Percentiles rank a stretch among this genome's conserved stretches.
These are phyloP conservation scores for Sicyos baderoa DNA, from an alignment of 306 rosid species.

Conservation along the genomic window DNA sequence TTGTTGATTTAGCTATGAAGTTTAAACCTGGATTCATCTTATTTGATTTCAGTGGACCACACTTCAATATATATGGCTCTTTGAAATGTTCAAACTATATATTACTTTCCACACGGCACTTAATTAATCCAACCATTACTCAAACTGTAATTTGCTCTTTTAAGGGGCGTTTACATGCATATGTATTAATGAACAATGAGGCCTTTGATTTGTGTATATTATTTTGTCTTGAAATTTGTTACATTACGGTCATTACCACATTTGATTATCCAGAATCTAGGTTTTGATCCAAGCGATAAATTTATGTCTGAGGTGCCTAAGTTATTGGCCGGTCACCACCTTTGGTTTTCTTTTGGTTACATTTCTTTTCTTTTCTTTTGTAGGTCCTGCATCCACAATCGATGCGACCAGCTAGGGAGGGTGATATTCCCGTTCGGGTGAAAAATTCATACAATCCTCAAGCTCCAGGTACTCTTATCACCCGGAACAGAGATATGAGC, in stretches of 20 bases:
- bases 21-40: not conserved
- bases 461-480: constrained; percentile 91
- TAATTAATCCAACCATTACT: constrained; percentile 1
- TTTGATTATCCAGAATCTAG: constrained; percentile 12
- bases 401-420: constrained; percentile 97
- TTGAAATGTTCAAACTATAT: constrained; percentile 6
- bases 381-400: constrained; percentile 99
- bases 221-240: not conserved
- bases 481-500: constrained; percentile 79
- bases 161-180: not conserved
- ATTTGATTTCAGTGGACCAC: not conserved
- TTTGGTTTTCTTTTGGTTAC: not conserved
- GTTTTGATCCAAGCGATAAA: no score
- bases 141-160: not conserved
- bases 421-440: constrained; percentile 93
- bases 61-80: not conserved
- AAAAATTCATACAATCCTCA: constrained; percentile 91
- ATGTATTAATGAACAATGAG: not conserved
- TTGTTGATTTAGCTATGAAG: not conserved
- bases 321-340: not conserved
- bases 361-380: constrained; percentile 18
- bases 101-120: not conserved
- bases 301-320: not conserved
- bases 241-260: constrained; percentile 19
- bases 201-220: not conserved